Conservation (phyloP, 306 rosid genomes). For the Senna tora region DNA sequence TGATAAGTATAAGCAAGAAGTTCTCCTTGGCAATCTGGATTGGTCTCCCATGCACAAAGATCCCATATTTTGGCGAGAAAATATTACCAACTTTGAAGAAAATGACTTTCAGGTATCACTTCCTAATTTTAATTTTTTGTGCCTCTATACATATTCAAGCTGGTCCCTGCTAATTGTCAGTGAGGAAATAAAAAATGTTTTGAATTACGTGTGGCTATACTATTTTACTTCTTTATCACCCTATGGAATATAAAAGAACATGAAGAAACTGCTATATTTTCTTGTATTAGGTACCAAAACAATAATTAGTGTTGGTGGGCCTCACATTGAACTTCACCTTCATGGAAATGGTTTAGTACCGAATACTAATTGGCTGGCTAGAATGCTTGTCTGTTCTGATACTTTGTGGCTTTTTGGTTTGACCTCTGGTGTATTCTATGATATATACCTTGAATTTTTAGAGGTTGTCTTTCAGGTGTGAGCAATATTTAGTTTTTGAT, state of each 20-base stretch:
- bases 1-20: conserved; percentile 95
- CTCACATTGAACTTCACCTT: neutral
- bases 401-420: neutral
- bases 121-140: conserved; percentile 17
- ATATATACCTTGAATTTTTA: neutral
- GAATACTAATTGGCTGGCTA: neutral
- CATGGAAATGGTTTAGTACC: neutral
- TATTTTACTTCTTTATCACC: neutral
- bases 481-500: neutral
- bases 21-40: conserved; percentile 92
- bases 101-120: conserved; percentile 86
- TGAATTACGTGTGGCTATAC: neutral
- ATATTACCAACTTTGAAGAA: conserved; percentile 80
- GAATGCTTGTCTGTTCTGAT: conserved; percentile 4
- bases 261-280: neutral
- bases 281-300: neutral
- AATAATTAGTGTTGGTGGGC: neutral
- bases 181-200: neutral
- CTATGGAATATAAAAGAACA: neutral
- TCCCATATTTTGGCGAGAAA: conserved; percentile 90
- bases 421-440: neutral
- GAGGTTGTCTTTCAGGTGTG: neutral
- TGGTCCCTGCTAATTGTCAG: neutral
- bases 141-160: neutral
- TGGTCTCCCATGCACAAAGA: conserved; percentile 99